Base-by-base conservation (phyloP, 2,329 filamentous ascomycete species). In the Rachicladosporium sp. region DNA sequence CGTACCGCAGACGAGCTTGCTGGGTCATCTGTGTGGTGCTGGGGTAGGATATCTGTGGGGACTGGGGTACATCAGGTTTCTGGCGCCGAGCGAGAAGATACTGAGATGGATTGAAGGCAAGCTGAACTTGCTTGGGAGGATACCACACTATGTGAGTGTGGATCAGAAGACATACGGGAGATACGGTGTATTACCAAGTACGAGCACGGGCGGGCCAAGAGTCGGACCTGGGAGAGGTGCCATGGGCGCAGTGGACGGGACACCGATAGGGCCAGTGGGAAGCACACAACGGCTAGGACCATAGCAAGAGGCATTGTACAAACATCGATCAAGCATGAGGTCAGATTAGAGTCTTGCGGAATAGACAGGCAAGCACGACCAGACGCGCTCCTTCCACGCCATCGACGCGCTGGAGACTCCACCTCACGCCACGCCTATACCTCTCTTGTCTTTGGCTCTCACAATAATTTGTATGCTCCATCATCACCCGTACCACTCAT, bases 131-230 rank as follows among this genome's bases (percentile, higher is more conserved):
- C 69, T 94, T 13, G 83, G 78, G 12, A 73, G 86, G 43, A 64
- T 96, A 19, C 89, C 89, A 33, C 85, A 93, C 62, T 96, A 94
- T 54, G 82, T 96, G 35, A 93, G 84, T 41, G 80, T 95, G 10
- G 89, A 96, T 55, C 88, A 94, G 62, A 95, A 94, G 70, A 94
- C 85, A 4, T 94, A 89, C 54, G 89, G 89, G 6, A 74, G 89
- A 38, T 95, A 93, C 53, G 89, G 89, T 2, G 82, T 95, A 10
- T 66, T 96, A 41, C 89, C 88, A 2, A 56, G 47, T 36, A 58
- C 52, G 15, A 48, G 41, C 13, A 41, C n/a, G 15, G 45, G 37
- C 33, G 40, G 35, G 27, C 41, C 37, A 30, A 41, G 43, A 21
- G 45, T 48, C 30, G 48, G 48, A 31, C 48, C 51, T 8, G 48